phyloP scores from a whole-genome alignment of 768 basidiomycete species.

The Multifurca ochricompacta region DNA sequence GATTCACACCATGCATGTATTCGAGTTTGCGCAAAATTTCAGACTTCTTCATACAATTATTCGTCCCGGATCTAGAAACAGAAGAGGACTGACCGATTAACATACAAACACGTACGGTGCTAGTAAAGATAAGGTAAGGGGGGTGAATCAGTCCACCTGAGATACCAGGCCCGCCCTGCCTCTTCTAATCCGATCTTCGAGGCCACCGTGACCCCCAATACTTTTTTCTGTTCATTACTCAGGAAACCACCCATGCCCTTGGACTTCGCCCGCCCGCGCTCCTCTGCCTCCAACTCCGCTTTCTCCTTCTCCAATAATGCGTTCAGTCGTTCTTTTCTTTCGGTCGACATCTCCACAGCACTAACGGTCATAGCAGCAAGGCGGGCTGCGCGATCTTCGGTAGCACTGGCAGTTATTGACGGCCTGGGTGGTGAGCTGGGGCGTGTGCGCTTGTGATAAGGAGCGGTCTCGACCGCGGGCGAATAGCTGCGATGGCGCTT shows the following conservation, averaged over 20 bases:
- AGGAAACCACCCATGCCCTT: slow-evolving; percentile 79
- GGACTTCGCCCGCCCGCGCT: slow-evolving; percentile 55
- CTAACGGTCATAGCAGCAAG: slow-evolving; percentile 82
- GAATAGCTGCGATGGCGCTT: slow-evolving; percentile 35
- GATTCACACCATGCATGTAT: background rate
- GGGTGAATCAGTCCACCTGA: slow-evolving; percentile 42
- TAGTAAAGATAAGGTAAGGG: slow-evolving; percentile 3
- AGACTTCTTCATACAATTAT: slow-evolving; percentile 9
- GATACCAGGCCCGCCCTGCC: slow-evolving; percentile 65
- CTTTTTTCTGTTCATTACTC: slow-evolving; percentile 74
- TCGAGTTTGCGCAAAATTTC: slow-evolving; percentile 6
- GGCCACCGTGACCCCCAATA: slow-evolving; percentile 67
- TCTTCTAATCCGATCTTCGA: slow-evolving; percentile 72
- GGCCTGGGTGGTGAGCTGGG: slow-evolving; percentile 32
- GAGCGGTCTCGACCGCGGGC: slow-evolving; percentile 26
- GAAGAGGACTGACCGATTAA: background rate
- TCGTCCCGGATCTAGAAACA: slow-evolving; percentile 7
- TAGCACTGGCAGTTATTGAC: slow-evolving; percentile 19
- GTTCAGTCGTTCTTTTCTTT: slow-evolving; percentile 67
- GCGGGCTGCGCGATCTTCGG: slow-evolving; percentile 68
- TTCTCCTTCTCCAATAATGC: slow-evolving; percentile 69
- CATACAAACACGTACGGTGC: background rate
- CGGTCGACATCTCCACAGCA: slow-evolving; percentile 55
- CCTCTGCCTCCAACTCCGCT: slow-evolving; percentile 67
- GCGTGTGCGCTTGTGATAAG: slow-evolving; percentile 43